These are phyloP conservation scores for Pichia sp. DNA, from an alignment of 1,139 yeast genomes.

Conservation along the genomic window DNA sequence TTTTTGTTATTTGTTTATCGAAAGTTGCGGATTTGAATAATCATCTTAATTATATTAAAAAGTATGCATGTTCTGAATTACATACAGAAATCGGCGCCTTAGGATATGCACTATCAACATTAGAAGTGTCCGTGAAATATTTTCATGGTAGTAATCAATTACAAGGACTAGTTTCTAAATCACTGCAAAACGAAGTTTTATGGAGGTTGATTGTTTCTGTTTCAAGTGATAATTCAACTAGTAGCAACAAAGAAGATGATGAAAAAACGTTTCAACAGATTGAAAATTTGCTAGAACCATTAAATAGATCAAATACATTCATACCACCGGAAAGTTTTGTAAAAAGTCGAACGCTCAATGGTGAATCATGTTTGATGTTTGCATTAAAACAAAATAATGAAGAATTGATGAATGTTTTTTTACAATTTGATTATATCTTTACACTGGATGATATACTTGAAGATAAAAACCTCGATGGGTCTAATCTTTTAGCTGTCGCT, in stretches of 20 bases:
- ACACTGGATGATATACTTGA: constrained; percentile 61
- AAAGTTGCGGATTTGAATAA: constrained; percentile 52
- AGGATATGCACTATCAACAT: constrained; percentile 66
- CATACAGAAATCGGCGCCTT: constrained; percentile 9
- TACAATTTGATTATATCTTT: constrained; percentile 44
- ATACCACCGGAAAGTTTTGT: constrained; percentile 38
- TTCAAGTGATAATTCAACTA: constrained; percentile 18
- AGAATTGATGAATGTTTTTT: constrained; percentile 41
- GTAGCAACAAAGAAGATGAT: constrained; percentile 20
- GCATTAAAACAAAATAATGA: constrained; percentile 43
- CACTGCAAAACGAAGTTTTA: constrained; percentile 45
- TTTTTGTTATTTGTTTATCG: constrained; percentile 66
- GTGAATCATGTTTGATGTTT: constrained; percentile 61
- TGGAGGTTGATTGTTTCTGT: constrained; percentile 47
- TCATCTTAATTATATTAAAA: constrained; percentile 59
- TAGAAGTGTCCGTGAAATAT: constrained; percentile 76
- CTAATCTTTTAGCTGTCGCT: constrained; percentile 56
- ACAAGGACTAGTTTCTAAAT: constrained; percentile 28
- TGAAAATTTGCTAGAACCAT: constrained; percentile 13
- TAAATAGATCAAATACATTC: constrained; percentile 26
- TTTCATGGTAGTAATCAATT: constrained; percentile 42
- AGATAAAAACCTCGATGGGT: constrained; percentile 48
- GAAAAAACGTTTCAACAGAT: constrained; percentile 14
- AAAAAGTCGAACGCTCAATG: constrained; percentile 47
- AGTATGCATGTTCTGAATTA: constrained; percentile 46